Conservation (phyloP, 2,329 filamentous ascomycete genomes). For the Penicillium sp. region DNA sequence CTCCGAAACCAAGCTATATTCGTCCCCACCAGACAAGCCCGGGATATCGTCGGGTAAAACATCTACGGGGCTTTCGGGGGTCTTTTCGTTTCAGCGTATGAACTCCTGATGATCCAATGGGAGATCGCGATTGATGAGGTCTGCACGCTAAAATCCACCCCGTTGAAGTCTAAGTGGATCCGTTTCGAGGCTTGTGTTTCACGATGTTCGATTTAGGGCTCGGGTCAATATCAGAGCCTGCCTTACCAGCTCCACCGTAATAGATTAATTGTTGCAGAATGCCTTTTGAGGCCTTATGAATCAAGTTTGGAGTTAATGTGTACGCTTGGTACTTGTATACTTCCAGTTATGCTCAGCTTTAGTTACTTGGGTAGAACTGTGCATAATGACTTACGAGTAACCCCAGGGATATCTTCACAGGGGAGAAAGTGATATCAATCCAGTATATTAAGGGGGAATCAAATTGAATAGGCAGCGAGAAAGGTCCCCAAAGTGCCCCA, state of each 20-base stretch:
- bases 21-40: not conserved
- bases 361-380: too few species aligned
- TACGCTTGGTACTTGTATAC: too few species aligned
- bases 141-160: not conserved
- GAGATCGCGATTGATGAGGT: not conserved
- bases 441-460: too few species aligned
- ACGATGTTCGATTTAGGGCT: not conserved
- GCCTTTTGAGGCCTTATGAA: not conserved
- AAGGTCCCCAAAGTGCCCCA: too few species aligned
- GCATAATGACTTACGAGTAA: too few species aligned
- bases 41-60: conserved; percentile 5
- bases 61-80: not conserved
- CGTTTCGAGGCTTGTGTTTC: conserved; percentile 5
- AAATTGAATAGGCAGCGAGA: too few species aligned
- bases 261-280: not conserved
- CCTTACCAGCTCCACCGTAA: not conserved
- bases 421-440: too few species aligned
- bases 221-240: not conserved
- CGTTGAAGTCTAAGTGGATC: not conserved
- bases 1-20: conserved; percentile 1
- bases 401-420: too few species aligned
- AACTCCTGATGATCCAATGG: not conserved
- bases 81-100: not conserved
- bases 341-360: too few species aligned
- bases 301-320: not conserved